phyloP scores from a whole-genome alignment of 169 alveolate genomes.

The Fabrea salina region DNA sequence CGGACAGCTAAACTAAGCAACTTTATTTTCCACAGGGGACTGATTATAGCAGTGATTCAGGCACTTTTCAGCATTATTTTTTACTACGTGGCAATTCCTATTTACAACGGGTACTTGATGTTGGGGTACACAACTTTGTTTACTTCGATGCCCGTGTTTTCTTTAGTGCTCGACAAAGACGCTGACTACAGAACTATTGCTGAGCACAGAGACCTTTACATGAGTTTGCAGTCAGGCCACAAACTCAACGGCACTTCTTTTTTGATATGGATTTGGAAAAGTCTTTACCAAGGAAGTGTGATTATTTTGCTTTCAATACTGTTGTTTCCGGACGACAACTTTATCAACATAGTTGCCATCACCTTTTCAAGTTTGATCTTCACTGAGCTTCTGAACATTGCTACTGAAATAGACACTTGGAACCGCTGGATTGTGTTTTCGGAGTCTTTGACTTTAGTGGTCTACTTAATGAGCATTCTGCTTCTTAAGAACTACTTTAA shows the following conservation, averaged over 20 bases:
- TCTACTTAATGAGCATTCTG: slow-evolving; percentile 46
- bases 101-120: slow-evolving; percentile 94
- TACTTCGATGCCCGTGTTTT: slow-evolving; percentile 94
- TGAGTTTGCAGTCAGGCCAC: slow-evolving; percentile 90
- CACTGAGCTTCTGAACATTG: slow-evolving; percentile 92
- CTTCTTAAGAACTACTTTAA: slow-evolving; percentile 87
- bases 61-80: slow-evolving; percentile 89
- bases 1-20: slow-evolving; percentile 91
- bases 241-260: slow-evolving; percentile 92
- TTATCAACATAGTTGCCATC: slow-evolving; percentile 90
- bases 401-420: slow-evolving; percentile 90
- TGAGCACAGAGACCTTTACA: slow-evolving; percentile 94
- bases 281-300: slow-evolving; percentile 91
- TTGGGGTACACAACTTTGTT: slow-evolving; percentile 97
- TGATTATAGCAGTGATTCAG: slow-evolving; percentile 92
- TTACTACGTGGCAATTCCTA: slow-evolving; percentile 93
- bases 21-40: slow-evolving; percentile 96
- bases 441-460: slow-evolving; percentile 35
- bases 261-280: slow-evolving; percentile 94
- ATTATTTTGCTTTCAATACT: slow-evolving; percentile 93
- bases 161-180: slow-evolving; percentile 67
- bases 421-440: slow-evolving; percentile 60
- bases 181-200: slow-evolving; percentile 60
- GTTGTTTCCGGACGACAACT: slow-evolving; percentile 88
- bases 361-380: slow-evolving; percentile 95